Percentiles rank a stretch among this genome's conserved stretches.
Evolutionary conservation across 345 rosid species (phyloP).

Genomic region (Microcos paniculata): DNA sequence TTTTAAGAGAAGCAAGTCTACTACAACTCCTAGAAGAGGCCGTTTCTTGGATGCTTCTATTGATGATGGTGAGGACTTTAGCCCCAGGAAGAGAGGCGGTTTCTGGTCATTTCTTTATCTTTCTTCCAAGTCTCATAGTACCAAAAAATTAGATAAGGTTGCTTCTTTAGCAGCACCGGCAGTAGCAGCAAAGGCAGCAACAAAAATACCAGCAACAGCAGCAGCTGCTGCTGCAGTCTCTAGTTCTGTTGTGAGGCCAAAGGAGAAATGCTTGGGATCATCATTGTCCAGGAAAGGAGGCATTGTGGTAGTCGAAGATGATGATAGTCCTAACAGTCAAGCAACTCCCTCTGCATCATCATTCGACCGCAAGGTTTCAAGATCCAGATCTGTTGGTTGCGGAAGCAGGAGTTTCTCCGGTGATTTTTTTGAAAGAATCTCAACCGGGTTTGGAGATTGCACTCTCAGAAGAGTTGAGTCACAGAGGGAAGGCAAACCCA

Average conservation of each 20-base stretch:
- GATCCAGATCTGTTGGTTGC: constrained; percentile 99
- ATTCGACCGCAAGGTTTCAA: constrained; percentile 86
- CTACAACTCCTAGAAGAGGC: constrained; percentile 41
- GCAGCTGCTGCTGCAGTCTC: constrained; percentile 6
- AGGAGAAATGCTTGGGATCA: constrained; percentile 41
- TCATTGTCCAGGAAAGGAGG: constrained; percentile 46
- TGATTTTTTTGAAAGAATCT: constrained; percentile 93
- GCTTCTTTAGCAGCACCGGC: constrained; percentile 16
- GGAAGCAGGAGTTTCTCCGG: constrained; percentile 98
- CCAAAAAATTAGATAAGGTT: constrained; percentile 36
- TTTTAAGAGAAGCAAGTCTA: constrained; percentile 85
- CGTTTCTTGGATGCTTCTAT: constrained; percentile 35
- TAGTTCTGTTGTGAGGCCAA: constrained; percentile 28
- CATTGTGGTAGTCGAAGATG: constrained; percentile 52
- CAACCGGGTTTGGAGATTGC: constrained; percentile 98
- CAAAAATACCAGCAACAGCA: constrained; percentile 5
- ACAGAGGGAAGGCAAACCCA: constrained; percentile 77
- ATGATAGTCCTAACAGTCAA: constrained; percentile 54
- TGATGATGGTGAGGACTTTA: constrained; percentile 45
- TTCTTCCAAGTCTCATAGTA: constrained; percentile 38
- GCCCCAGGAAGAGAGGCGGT: constrained; percentile 64
- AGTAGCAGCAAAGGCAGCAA: neutral
- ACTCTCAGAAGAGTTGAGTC: constrained; percentile 93
- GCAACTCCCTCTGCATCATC: constrained; percentile 51
- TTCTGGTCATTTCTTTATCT: constrained; percentile 89